Base-by-base conservation (phyloP, 495 filamentous ascomycete genomes). In the Xylaria castorea region DNA sequence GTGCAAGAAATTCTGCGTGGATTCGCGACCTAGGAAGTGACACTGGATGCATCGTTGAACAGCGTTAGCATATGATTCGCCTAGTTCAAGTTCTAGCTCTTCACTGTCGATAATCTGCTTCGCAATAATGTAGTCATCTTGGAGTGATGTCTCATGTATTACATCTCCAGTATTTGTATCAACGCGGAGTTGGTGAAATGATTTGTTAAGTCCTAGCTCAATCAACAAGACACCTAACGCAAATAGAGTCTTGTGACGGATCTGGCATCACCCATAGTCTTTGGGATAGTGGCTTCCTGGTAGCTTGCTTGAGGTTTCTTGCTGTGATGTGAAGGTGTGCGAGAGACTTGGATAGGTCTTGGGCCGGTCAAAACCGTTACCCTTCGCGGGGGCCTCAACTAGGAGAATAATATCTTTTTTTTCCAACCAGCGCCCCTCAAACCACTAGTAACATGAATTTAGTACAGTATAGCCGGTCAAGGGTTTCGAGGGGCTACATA, bases 1-100 rank as follows among this genome's bases (percentile, higher is more conserved):
- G 18, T 60, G 32, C 16, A 36, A 36, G 16, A 60, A 60, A 12
- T 11, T 60, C 32, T 60, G 30, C 6, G 57, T 60, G 5, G 14
- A 60, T 11, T 36, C 27, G 57, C 5, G 27, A 11, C 30, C 57
- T 18, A 60, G 30, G n/a, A 60, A 60, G 57, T n/a, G 32, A 11
- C 57, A 58, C 18, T 58, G 55, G 20, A 58, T 58, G 30, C 55
- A 60, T 30, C 57, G 30, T 36, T 60, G 30, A 36, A 60, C 57
- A 3, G 57, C 57, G 57, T 60, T 20, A 5, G 57, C 57, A 12
- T 60, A 60, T 8, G 57, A 60, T 16, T 32, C 32, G 30, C 30
- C 18, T 7, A 60, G 14, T 60, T 36, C 57, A 36, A 32, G 57
- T 18, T 60, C 30, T 36, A 60, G 9, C 9, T 20, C 30, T 60